These are phyloP conservation scores for Alternaria postmessia DNA, from an alignment of 2,329 filamentous ascomycete genomes.

Conservation along the genomic window DNA sequence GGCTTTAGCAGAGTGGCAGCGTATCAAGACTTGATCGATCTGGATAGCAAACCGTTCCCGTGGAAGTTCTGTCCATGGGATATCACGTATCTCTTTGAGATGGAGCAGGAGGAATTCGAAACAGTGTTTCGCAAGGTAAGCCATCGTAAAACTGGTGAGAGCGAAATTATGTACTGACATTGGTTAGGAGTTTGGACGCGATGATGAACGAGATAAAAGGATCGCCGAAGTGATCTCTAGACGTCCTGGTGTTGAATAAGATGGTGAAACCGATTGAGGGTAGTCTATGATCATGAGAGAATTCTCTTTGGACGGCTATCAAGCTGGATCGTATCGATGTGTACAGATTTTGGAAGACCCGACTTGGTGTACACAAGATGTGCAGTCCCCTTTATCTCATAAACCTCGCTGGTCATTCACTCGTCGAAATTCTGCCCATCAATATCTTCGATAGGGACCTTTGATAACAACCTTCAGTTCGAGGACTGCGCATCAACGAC, in stretches of 20 bases:
- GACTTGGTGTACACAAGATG: too few species aligned
- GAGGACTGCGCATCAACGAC: neutral
- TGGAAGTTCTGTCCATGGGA: neutral
- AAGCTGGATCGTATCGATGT: too few species aligned
- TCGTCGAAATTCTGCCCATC: too few species aligned
- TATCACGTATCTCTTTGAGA: neutral
- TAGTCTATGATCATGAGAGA: too few species aligned
- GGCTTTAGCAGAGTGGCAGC: neutral
- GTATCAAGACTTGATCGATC: too few species aligned
- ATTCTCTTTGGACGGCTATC: too few species aligned
- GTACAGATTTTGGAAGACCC: rapidly evolving
- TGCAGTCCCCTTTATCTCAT: too few species aligned
- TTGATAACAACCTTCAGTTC: too few species aligned
- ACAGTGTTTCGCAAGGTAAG: neutral
- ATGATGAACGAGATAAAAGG: neutral
- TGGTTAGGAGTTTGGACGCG: neutral
- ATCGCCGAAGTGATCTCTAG: neutral
- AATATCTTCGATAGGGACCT: too few species aligned
- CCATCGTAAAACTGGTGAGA: neutral
- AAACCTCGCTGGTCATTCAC: too few species aligned
- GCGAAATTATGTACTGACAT: neutral
- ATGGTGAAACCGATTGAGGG: neutral
- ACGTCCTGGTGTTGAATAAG: neutral
- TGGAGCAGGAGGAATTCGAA: neutral
- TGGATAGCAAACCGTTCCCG: neutral